Percentiles rank a stretch among this genome's conserved stretches.
These are phyloP conservation scores for Neurospora sp. DNA, from an alignment of 495 filamentous ascomycete genomes.

Conservation along the genomic window DNA sequence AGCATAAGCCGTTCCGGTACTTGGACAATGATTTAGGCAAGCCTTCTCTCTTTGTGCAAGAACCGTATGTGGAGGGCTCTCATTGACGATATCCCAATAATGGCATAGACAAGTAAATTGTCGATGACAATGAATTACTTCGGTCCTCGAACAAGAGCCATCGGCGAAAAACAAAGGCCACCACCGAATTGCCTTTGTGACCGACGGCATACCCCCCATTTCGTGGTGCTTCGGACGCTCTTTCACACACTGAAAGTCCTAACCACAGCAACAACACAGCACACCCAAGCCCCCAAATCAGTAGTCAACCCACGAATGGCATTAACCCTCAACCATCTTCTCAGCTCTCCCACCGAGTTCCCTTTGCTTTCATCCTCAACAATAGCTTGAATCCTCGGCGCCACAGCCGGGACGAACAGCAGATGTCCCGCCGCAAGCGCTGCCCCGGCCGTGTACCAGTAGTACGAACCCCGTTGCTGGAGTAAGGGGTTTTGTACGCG, in stretches of 20 bases:
- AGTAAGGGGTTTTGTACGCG: background rate
- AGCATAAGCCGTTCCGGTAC: background rate
- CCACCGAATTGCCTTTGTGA: background rate
- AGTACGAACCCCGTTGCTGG: background rate
- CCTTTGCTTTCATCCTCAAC: background rate
- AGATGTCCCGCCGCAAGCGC: background rate
- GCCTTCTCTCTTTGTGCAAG: background rate
- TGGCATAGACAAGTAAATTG: background rate
- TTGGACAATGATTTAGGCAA: background rate
- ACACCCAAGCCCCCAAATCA: slow-evolving; percentile 3
- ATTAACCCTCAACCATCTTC: slow-evolving; percentile 4
- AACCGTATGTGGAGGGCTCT: background rate
- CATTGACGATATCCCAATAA: background rate
- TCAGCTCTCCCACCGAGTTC: background rate
- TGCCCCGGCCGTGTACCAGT: background rate
- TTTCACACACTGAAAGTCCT: background rate
- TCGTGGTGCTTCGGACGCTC: background rate
- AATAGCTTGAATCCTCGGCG: background rate
- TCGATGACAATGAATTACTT: background rate
- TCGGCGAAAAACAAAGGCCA: background rate
- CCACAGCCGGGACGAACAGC: background rate
- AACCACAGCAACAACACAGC: slow-evolving; percentile 1
- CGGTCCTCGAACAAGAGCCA: background rate
- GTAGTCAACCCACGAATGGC: slow-evolving; percentile 1
- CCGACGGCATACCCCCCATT: background rate